Base-by-base conservation (phyloP, 2,329 filamentous ascomycete species). In the Phialophora tarda region DNA sequence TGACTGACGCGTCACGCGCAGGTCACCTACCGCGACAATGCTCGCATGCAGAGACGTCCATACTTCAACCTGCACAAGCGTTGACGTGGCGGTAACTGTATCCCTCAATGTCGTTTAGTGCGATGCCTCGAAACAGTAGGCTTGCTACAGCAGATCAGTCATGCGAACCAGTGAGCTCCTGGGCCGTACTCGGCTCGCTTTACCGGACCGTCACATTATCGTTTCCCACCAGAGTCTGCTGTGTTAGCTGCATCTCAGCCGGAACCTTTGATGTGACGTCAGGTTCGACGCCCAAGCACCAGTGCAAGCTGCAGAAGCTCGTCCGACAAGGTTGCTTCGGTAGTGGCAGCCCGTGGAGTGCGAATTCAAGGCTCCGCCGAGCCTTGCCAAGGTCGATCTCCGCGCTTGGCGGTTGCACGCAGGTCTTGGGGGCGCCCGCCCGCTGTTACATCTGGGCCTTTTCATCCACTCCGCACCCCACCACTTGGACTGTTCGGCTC, bases 381-480 rank as follows among this genome's bases (percentile, higher is more conserved):
- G 57, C 28, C 26, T 51, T 14, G 44, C 57, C 57, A 59, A 59
- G 41, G 26, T 12, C 47, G 57, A 59, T 59, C 57, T 59, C 57
- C 57, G 57, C 57, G 41, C 57, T 59, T 32, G 57, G 55, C 57
- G 23, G 21, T 51, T 50, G 41, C 57, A 59, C 28, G 24, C 11
- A 17, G 24, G 41, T 23, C 57, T 59, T 59, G 57, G 41, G 21
- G 30, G 34, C 5, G 41, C 44, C 26, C 47, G 44, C 57, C 57
- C 57, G 57, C 57, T 32, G 57, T 59, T 34, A 59, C 57, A 59
- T 59, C 28, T 50, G 44, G n/a, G 17, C 57, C 12, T 23, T 28
- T 47, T 47, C 55, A 38, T 58, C 34, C 23, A 58, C 55, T 24
- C 28, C 5, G 28, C 23, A 44, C 38, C 17, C 38, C 23, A 51